Evolutionary conservation across 1,284 basidiomycete genomes (phyloP), one percentile per base, ranked within the genome.

Genomic region (Tausonia pullulans): DNA sequence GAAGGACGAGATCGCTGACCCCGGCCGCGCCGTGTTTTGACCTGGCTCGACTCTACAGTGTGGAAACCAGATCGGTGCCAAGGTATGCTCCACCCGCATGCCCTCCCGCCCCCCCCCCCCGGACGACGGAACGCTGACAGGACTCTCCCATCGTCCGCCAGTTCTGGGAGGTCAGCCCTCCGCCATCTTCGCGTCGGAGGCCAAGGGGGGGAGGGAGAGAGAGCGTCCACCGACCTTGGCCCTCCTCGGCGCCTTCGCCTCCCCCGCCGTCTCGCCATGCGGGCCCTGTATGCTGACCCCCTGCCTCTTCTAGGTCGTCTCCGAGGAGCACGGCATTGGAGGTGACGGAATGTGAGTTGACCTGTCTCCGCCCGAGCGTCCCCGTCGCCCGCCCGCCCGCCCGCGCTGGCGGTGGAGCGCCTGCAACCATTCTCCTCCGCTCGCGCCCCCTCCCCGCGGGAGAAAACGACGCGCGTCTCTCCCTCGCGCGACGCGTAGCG

Each of bases 231-330:
- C 50, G n/a, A 13, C 50, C 39, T 2, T 58, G 16, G 49, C 58
- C 54, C 44, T 63, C 9, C 11, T 58, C 46, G 62, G 48, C 10
- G 46, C 58, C 56, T 43, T 63, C 8, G 48, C 56, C 3, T 63
- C 62, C 10, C 39, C 69, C 65, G 63, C 62, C 56, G 70, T 75
- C 92, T 59, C 79, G 89, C 83, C 90, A 87, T 78, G 73, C 72
- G 43, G 40, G 70, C 61, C 27, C 1, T 16, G n/a, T 45, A 5
- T 51, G 2, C 7, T 44, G n/a, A 13, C 41, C n/a, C 7, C 48
- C 58, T 27, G 27, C 27, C 27, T 27, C 27, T 27, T 27, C 27
- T 27, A 27, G 27, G 27, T 7, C 41, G 62, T 56, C 54, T 40
- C 55, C n/a, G 55, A 57, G 55, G 55, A 57, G 55, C 55, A 57